Evolutionary conservation across 2,329 filamentous ascomycete species (phyloP), one percentile per base, ranked within the genome.

Genomic region (Ophiostoma angusticollis): DNA sequence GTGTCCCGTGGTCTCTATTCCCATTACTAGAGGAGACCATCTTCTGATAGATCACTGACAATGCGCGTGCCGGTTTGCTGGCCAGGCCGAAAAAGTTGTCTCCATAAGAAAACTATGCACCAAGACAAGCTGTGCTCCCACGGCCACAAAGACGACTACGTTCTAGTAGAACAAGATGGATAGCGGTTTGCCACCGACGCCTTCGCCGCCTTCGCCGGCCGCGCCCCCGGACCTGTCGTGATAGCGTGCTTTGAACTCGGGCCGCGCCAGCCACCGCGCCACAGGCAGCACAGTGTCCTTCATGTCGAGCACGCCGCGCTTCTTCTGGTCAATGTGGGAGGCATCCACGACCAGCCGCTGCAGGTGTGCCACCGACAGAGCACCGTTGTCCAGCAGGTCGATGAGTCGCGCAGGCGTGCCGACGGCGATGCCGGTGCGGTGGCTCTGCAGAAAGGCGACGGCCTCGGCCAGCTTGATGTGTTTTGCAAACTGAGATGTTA

Each of bases 381-480:
- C 77, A 25, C 80, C 84, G 46, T 85, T 75, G 28, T 93, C 80
- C 24, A 94, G 72, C 44, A 98, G 61, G 51, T 93, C 87, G 37
- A 74, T 77, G 29, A 98, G 62, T 34, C 91, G 71, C 35, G 82
- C 74, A 5, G 91, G 89, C 5, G 91, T 98, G 4, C 91, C 91
- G 12, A 95, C 84, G 3, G 82, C 87, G 46, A 96, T 83, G 21
- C 85, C 84, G 11, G 86, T 84, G 45, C 79, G 78, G 48, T 62
- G 67, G 39, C 62, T 68, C 52, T 81, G 70, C 30, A 93, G 74
- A 54, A 82, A 83, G 43, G 80, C 69, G 37, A 87, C 75, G 24
- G 87, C 83, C 51, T 96, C 89, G 38, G 84, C 74, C 9, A 98
- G 61, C 62, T 98, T 98, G 65, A 98, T 93, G 58, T 98, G 91